Base-by-base conservation (phyloP, 2,329 filamentous ascomycete species). In the Colletotrichum camelliae region DNA sequence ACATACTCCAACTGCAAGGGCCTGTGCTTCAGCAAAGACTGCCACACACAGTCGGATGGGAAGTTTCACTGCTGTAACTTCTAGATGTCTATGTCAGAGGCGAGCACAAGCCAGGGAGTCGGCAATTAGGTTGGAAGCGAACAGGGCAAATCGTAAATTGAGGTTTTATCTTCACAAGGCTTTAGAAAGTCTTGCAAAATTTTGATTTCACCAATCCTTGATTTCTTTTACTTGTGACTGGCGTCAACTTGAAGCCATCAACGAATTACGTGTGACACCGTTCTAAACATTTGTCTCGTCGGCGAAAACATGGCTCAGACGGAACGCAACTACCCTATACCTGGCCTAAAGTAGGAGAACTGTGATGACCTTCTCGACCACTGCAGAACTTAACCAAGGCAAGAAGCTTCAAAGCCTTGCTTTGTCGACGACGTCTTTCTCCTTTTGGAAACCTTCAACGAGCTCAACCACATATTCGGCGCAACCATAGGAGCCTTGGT, bases 401-500 rank as follows among this genome's bases (percentile, higher is more conserved):
- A 6, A 43, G 4, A 43, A 43, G 16, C 39, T 43, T 21, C 1
- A 85, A 58, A 85, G 78, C 79, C 79, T 82, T 2, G 82, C 79
- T 72, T 82, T 81, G 48, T 75, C 69, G 5, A 76, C 69, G 29
- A 84, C 77, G 8, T 82, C 82, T 61, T 80, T 79, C 33, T 79
- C 80, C 16, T 67, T 78, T 8, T 80, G 77, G 29, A 96, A 88
- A 82, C 93, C 90, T 57, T 90, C 89, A 5, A 95, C 93, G 82
- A 96, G 84, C 82, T 91, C 89, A 3, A 94, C 89, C 1, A 92
- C 93, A 37, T 89, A 87, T 80, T 93, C 88, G 1, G 94, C 91
- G 82, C 93, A 95, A 1, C 94, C 94, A 83, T 94, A 96, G 29
- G 87, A 91, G 3, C 88, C 89, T 81, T 92, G 90, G 74, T 91